phyloP scores from a whole-genome alignment of 768 basidiomycete genomes.

The Rhizopogon vulgaris region DNA sequence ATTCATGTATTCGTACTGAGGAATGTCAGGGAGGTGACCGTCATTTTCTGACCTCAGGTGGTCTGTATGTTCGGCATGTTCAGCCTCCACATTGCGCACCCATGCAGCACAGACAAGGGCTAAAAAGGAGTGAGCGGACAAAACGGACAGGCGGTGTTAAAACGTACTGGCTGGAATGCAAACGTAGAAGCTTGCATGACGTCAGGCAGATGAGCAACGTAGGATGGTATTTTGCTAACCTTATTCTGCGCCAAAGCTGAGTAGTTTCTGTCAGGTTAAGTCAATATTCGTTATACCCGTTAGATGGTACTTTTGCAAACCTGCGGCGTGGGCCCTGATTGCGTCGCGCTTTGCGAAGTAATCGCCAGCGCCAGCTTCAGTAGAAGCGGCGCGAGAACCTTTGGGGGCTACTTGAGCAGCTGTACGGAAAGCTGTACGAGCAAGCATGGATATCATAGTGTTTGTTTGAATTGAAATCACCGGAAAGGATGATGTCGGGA shows the following conservation, averaged over 20 bases:
- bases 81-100: conserved; percentile 47
- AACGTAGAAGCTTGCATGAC: conserved; percentile 53
- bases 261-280: conserved; percentile 49
- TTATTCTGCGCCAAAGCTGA: conserved; percentile 83
- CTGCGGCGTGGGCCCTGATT: conserved; percentile 58
- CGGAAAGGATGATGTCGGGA: conserved; percentile 21
- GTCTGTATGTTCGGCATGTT: conserved; percentile 67
- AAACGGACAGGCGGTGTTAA: conserved; percentile 3
- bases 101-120: conserved; percentile 29
- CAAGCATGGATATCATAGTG: conserved; percentile 42
- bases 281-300: conserved; percentile 9
- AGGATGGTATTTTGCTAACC: conserved; percentile 36
- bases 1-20: conserved; percentile 76
- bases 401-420: conserved; percentile 37
- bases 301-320: conserved; percentile 30
- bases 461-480: background rate
- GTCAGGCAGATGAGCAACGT: background rate
- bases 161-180: conserved; percentile 70
- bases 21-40: conserved; percentile 63
- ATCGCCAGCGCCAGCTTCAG: conserved; percentile 31
- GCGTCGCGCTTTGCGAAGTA: conserved; percentile 52
- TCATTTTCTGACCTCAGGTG: conserved; percentile 69
- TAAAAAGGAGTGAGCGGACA: conserved; percentile 9
- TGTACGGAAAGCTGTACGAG: conserved; percentile 43
- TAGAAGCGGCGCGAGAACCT: conserved; percentile 29